Percentiles rank a stretch among this genome's conserved stretches.
These are phyloP conservation scores for Rhizoctonia solani DNA, from an alignment of 1,284 basidiomycete species.

Conservation along the genomic window DNA sequence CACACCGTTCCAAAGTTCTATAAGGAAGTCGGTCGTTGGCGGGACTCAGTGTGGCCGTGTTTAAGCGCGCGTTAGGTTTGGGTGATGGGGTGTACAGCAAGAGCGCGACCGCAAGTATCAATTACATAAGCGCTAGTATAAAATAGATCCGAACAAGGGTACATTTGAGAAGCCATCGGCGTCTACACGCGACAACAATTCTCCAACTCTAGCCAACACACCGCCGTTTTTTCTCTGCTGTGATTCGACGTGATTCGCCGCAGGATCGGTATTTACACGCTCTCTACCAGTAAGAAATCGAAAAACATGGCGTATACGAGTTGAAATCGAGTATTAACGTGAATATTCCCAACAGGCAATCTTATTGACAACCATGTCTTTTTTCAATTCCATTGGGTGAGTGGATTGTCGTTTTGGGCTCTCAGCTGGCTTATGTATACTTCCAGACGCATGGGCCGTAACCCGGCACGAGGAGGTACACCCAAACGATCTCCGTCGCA, in stretches of 20 bases:
- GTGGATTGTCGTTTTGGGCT: constrained; percentile 41
- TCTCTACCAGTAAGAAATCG: not conserved
- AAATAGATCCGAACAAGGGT: not conserved
- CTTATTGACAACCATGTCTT: constrained; percentile 42
- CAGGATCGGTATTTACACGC: constrained; percentile 16
- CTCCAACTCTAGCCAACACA: not conserved
- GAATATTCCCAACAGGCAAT: not conserved
- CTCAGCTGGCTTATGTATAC: constrained; percentile 25
- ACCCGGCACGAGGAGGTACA: constrained; percentile 56
- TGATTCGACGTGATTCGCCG: not conserved
- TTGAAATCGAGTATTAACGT: too few relatives aligned
- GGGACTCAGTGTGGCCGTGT: not conserved
- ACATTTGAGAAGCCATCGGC: not conserved
- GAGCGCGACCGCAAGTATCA: too few relatives aligned
- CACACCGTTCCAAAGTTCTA: not conserved
- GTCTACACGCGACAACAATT: not conserved
- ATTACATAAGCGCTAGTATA: too few relatives aligned
- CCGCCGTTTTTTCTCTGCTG: not conserved
- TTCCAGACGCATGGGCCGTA: constrained; percentile 34
- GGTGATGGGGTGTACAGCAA: too few relatives aligned
- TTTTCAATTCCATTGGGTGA: constrained; percentile 77
- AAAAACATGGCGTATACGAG: not conserved
- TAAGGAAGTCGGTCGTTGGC: not conserved
- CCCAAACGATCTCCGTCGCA: constrained; percentile 69
- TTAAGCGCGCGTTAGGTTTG: too few relatives aligned